A percentile compares a stretch with the other conserved stretches of the same genome.
These are phyloP conservation scores for Neurospora sp. DNA, from an alignment of 495 filamentous ascomycete genomes.

Conservation along the genomic window DNA sequence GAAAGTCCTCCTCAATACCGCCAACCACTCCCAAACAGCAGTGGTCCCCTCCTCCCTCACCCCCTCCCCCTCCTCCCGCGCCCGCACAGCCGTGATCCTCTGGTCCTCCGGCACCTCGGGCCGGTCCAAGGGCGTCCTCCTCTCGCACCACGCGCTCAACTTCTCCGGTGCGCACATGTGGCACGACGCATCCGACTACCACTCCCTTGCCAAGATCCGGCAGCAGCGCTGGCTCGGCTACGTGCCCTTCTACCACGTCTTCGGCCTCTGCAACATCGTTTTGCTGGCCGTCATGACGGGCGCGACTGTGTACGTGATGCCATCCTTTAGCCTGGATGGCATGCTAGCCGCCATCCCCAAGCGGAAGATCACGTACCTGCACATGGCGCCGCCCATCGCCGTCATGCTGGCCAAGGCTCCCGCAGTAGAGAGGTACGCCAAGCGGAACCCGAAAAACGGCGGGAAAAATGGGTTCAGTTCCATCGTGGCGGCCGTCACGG, in stretches of 20 bases:
- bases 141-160: slow-evolving; percentile 49
- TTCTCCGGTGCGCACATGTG: slow-evolving; percentile 18
- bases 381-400: slow-evolving; percentile 60
- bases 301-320: slow-evolving; percentile 48
- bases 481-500: slow-evolving; percentile 24
- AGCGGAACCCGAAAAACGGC: slow-evolving; percentile 32
- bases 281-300: slow-evolving; percentile 50
- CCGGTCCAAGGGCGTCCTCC: slow-evolving; percentile 67
- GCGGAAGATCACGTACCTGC: slow-evolving; percentile 47
- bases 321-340: slow-evolving; percentile 43
- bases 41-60: not conserved
- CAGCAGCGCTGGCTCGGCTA: slow-evolving; percentile 44
- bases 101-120: slow-evolving; percentile 83
- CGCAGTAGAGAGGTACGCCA: slow-evolving; percentile 49
- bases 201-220: slow-evolving; percentile 18
- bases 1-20: slow-evolving; percentile 10
- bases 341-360: slow-evolving; percentile 45
- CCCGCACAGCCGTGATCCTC: slow-evolving; percentile 45
- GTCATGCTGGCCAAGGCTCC: slow-evolving; percentile 57
- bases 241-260: slow-evolving; percentile 27
- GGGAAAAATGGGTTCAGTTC: slow-evolving; percentile 12
- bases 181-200: slow-evolving; percentile 27
- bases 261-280: slow-evolving; percentile 31
- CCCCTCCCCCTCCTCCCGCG: slow-evolving; percentile 1
- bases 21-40: not conserved